Conservation (phyloP, 1,284 basidiomycete genomes). For the Stygiomarasmius scandens region DNA sequence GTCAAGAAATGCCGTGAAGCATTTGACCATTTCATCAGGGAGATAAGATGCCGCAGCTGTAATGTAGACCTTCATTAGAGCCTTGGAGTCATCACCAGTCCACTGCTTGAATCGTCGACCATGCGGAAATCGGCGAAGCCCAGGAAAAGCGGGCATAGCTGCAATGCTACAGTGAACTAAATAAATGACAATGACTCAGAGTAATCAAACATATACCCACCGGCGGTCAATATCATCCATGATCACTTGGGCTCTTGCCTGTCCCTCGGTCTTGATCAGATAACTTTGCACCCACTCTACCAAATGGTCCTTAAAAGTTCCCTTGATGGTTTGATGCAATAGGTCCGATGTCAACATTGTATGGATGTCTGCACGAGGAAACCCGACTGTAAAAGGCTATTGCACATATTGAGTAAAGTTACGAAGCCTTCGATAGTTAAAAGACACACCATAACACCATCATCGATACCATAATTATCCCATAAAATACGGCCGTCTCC, state of each 20-base stretch:
- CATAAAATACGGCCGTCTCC: constrained; percentile 6
- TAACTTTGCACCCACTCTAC: constrained; percentile 30
- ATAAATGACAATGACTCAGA: neutral
- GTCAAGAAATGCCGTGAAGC: constrained; percentile 29
- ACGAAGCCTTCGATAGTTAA: neutral
- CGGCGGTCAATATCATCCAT: constrained; percentile 29
- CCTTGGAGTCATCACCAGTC: constrained; percentile 32
- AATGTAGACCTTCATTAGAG: constrained; percentile 34
- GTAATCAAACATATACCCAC: constrained; percentile 16
- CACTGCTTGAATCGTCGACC: constrained; percentile 31
- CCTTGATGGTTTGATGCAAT: constrained; percentile 36
- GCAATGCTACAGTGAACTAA: constrained; percentile 2
- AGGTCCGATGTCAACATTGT: constrained; percentile 28
- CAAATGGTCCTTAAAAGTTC: constrained; percentile 34
- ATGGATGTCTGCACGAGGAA: constrained; percentile 28
- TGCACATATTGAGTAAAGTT: neutral
- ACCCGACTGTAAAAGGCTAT: constrained; percentile 11
- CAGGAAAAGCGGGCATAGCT: constrained; percentile 23
- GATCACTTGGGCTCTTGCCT: constrained; percentile 19
- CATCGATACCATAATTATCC: constrained; percentile 15
- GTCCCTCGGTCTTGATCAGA: constrained; percentile 21
- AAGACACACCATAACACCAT: constrained; percentile 7
- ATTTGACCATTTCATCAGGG: constrained; percentile 22
- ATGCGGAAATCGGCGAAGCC: too few relatives aligned
- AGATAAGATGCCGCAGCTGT: constrained; percentile 29